Conservation (phyloP, 768 basidiomycete species). For the Tremella yokohamensis region DNA sequence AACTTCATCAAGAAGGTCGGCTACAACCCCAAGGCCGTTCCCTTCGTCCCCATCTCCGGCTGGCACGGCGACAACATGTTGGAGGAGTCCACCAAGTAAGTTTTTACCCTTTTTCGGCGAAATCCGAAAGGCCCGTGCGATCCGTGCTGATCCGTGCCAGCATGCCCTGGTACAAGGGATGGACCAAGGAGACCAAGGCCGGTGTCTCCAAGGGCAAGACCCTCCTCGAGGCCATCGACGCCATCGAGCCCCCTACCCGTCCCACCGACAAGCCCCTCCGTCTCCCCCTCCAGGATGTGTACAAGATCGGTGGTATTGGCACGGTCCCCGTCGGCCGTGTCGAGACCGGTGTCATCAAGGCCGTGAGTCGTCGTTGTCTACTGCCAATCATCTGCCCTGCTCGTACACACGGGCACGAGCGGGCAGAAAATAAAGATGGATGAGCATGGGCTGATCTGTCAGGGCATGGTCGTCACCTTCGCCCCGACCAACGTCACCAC, state of each 20-base stretch:
- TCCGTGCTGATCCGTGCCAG: slow-evolving; percentile 53
- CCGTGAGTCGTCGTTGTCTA: neutral
- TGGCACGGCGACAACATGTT: slow-evolving; percentile 99
- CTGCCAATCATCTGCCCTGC: slow-evolving; percentile 66
- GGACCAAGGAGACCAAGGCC: slow-evolving; percentile 92
- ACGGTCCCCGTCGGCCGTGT: slow-evolving; percentile 99
- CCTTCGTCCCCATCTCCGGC: slow-evolving; percentile 99
- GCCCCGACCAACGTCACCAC: slow-evolving; percentile 97
- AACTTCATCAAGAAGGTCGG: slow-evolving; percentile 99
- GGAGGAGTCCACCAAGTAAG: slow-evolving; percentile 92
- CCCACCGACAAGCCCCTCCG: slow-evolving; percentile 99
- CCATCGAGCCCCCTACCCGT: slow-evolving; percentile 94
- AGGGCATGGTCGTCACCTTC: slow-evolving; percentile 94
- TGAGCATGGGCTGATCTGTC: too few species aligned
- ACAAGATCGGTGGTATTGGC: slow-evolving; percentile 99
- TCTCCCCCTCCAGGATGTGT: slow-evolving; percentile 99
- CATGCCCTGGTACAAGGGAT: slow-evolving; percentile 99
- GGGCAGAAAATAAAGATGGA: too few species aligned
- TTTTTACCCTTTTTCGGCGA: slow-evolving; percentile 14
- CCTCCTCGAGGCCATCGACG: slow-evolving; percentile 98
- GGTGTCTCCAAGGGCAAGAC: slow-evolving; percentile 97
- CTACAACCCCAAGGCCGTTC: slow-evolving; percentile 97
- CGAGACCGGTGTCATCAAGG: slow-evolving; percentile 91
- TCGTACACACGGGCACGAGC: too few species aligned
- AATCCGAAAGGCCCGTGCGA: neutral